Evolutionary conservation across 2,329 filamentous ascomycete species (phyloP).

Genomic region (Macroventuria anomochaeta): DNA sequence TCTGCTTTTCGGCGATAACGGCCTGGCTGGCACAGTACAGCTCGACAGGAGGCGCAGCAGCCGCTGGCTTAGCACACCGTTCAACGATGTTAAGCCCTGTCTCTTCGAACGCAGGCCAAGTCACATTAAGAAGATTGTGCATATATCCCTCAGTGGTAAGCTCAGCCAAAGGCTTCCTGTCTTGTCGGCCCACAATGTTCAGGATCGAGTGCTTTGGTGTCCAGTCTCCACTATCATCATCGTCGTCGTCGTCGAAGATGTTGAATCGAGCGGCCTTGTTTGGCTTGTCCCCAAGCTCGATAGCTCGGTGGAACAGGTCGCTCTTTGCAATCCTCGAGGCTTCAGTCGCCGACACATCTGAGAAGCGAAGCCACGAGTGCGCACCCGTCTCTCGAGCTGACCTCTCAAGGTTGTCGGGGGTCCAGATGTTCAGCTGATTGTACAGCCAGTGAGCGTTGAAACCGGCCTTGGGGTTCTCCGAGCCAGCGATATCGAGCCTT

Average conservation of each 20-base stretch:
- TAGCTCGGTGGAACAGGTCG: constrained; percentile 76
- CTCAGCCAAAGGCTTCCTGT: constrained; percentile 70
- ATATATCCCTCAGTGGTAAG: constrained; percentile 76
- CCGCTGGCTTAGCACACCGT: constrained; percentile 77
- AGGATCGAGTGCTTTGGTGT: constrained; percentile 80
- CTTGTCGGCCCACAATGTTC: constrained; percentile 75
- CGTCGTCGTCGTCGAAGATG: constrained; percentile 70
- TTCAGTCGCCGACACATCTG: constrained; percentile 77
- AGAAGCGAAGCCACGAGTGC: constrained; percentile 91
- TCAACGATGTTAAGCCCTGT: constrained; percentile 81
- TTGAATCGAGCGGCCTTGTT: constrained; percentile 71
- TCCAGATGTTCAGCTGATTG: constrained; percentile 90
- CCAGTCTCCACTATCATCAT: constrained; percentile 68
- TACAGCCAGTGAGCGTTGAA: constrained; percentile 79
- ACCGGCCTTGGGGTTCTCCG: constrained; percentile 75
- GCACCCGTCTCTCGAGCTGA: constrained; percentile 67
- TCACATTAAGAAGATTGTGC: constrained; percentile 78
- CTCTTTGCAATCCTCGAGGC: constrained; percentile 72
- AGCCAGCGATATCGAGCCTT: constrained; percentile 74
- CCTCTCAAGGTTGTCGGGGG: constrained; percentile 74
- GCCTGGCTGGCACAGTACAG: constrained; percentile 75
- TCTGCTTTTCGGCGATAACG: constrained; percentile 68
- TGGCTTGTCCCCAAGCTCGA: constrained; percentile 59
- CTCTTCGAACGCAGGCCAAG: constrained; percentile 67
- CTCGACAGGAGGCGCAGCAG: constrained; percentile 84